These are phyloP conservation scores for Paraphaeosphaeria minitans DNA, from an alignment of 2,329 filamentous ascomycete genomes.

Conservation along the genomic window DNA sequence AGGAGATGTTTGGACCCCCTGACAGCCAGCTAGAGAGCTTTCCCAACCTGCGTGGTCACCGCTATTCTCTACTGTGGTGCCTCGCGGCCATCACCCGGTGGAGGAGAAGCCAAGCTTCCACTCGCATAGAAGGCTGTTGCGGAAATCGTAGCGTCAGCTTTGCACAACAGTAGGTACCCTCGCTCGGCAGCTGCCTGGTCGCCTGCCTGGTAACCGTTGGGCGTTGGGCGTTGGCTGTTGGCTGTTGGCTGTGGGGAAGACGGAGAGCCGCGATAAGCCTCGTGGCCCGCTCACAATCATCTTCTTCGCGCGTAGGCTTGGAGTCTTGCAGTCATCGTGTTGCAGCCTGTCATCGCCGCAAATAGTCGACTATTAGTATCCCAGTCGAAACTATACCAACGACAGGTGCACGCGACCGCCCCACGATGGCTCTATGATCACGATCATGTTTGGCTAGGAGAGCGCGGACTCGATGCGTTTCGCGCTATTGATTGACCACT, in stretches of 20 bases:
- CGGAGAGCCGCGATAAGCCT: neutral
- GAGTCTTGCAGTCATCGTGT: neutral
- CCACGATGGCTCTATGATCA: neutral
- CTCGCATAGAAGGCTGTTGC: neutral
- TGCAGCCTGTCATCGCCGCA: neutral
- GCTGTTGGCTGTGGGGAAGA: neutral
- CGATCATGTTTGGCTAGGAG: neutral
- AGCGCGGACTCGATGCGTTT: neutral
- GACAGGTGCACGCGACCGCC: neutral
- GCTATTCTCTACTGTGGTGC: slow-evolving; percentile 33
- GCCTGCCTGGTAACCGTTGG: neutral
- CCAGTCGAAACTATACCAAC: neutral
- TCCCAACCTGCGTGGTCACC: slow-evolving; percentile 17
- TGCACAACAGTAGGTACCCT: neutral
- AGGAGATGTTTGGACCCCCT: slow-evolving; percentile 10
- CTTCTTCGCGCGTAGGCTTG: neutral
- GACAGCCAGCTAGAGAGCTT: slow-evolving; percentile 9
- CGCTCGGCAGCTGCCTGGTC: neutral
- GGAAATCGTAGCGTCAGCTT: neutral
- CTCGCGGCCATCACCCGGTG: slow-evolving; percentile 25
- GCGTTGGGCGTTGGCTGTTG: neutral
- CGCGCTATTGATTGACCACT: neutral
- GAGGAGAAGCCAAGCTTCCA: slow-evolving; percentile 13
- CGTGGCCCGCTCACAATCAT: neutral
- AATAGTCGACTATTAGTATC: neutral